Percentiles rank a stretch among this genome's conserved stretches.
These are phyloP conservation scores for Casuarina glauca DNA, from an alignment of 306 rosid species.

Conservation along the genomic window DNA sequence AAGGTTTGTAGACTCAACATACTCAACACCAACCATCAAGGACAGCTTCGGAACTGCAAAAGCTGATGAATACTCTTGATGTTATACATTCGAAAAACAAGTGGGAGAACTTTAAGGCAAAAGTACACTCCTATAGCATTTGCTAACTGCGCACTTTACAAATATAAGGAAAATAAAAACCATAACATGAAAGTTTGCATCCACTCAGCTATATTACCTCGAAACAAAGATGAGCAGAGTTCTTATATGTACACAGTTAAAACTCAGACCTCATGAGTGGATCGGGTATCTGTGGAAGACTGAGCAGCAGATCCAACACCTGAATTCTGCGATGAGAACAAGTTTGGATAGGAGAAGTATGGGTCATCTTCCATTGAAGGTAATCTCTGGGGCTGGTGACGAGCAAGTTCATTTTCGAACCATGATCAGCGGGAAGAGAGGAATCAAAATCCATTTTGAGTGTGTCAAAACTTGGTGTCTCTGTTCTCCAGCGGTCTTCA, in stretches of 20 bases:
- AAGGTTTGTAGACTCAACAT: not conserved
- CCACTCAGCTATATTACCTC: conserved; percentile 33
- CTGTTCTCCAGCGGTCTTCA: conserved; percentile 35
- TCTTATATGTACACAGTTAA: not conserved
- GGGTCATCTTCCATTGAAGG: conserved; percentile 82
- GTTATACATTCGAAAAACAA: conserved; percentile 8
- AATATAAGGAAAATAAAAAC: conserved; percentile 7
- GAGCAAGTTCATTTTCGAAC: conserved; percentile 29
- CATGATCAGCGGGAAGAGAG: conserved; percentile 35
- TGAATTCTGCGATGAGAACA: conserved; percentile 62
- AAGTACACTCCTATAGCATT: not conserved
- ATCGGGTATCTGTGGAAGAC: conserved; percentile 40
- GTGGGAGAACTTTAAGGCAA: conserved; percentile 5
- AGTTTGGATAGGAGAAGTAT: conserved; percentile 76
- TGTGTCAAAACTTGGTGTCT: conserved; percentile 43
- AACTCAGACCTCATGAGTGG: conserved; percentile 40
- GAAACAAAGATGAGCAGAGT: conserved; percentile 9
- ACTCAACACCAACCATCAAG: not conserved
- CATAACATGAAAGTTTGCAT: conserved; percentile 7
- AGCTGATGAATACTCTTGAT: conserved; percentile 19
- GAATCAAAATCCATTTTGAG: conserved; percentile 44
- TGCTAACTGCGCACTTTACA: conserved; percentile 23
- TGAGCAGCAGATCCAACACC: conserved; percentile 48
- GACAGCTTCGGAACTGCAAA: not conserved
- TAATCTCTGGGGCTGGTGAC: conserved; percentile 62